Conservation (phyloP, 83 land plant genomes). For the Picea engelmannii region DNA sequence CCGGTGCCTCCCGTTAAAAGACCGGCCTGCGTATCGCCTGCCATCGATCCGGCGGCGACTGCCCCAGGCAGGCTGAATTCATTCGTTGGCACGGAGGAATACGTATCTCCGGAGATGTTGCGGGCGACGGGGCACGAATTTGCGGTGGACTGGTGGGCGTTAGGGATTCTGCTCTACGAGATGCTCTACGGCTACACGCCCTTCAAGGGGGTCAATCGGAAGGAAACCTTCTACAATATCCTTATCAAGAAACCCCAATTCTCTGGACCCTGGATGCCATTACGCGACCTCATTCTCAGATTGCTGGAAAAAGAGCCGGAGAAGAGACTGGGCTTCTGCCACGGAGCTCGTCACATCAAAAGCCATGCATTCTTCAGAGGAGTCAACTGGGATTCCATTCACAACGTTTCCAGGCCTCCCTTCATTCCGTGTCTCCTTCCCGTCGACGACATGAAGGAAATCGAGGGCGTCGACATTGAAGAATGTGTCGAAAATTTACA, state of each 20-base stretch:
- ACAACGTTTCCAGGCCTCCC: no score
- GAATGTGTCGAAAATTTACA: no score
- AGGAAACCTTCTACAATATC: neutral
- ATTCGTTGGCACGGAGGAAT: constrained; percentile 84
- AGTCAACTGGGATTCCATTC: no score
- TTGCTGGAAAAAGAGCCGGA: no score
- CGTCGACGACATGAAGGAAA: no score
- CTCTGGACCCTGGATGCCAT: constrained; percentile 15
- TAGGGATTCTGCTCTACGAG: neutral
- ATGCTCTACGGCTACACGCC: constrained; percentile 23
- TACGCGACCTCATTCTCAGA: no score
- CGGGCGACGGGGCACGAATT: constrained; percentile 37
- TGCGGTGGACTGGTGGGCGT: constrained; percentile 34
- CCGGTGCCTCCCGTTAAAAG: constrained; percentile 20
- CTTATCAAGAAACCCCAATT: constrained; percentile 15
- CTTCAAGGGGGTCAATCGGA: neutral
- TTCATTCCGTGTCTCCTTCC: no score
- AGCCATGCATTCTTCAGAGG: no score
- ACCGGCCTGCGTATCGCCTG: constrained; percentile 32
- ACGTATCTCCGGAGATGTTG: constrained; percentile 79
- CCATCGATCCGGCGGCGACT: neutral
- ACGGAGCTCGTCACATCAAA: no score
- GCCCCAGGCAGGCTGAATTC: constrained; percentile 43
- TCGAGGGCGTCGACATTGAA: no score
- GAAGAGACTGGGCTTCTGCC: no score